Evolutionary conservation across 169 alveolate genomes (phyloP), one percentile per base, ranked within the genome.

Genomic region (Babesia bigemina): DNA sequence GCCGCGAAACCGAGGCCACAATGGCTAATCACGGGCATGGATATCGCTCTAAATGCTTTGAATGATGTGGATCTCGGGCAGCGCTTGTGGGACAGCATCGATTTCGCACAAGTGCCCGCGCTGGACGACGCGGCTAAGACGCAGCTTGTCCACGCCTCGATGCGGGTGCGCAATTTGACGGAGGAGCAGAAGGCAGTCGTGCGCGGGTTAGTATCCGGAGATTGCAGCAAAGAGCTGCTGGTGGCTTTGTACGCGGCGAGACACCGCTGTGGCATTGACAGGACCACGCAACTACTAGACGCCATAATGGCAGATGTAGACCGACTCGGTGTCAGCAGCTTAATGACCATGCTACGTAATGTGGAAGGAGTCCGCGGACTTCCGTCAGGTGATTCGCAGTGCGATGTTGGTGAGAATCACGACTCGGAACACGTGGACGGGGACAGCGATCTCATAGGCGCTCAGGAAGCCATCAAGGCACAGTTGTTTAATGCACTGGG

Each of bases 71-170:
- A 63, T 11, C 19, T 59, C 65, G 73, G 61, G 44, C 63, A 74
- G 66, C 75, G 71, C 11, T 29, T 74, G 74, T 67, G 76, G 76
- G 65, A 67, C 56, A 33, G 66, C 28, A 16, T 67, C 7, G 65
- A 67, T 26, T 67, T 67, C 45, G 50, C 59, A 2, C 29, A 52
- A 13, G 49, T 67, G 53, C 42, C 39, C 9, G 36, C 56, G 22
- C 9, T 67, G 45, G 65, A 67, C 45, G 76, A 67, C 55, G 28
- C 52, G 9, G 65, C 48, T 1, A 67, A 67, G 48, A 22, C 65
- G 11, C 76, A 67, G 42, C 65, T 67, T 2, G 67, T 67, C 13
- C 66, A 53, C 26, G 66, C 55, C 0, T 24, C 55, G 11, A 52
- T 36, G n/a, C 33, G 65, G 55, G 29, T 67, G 10, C 76, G 66